Base-by-base conservation (phyloP, 2,329 filamentous ascomycete species). In the Aulographum hederae region DNA sequence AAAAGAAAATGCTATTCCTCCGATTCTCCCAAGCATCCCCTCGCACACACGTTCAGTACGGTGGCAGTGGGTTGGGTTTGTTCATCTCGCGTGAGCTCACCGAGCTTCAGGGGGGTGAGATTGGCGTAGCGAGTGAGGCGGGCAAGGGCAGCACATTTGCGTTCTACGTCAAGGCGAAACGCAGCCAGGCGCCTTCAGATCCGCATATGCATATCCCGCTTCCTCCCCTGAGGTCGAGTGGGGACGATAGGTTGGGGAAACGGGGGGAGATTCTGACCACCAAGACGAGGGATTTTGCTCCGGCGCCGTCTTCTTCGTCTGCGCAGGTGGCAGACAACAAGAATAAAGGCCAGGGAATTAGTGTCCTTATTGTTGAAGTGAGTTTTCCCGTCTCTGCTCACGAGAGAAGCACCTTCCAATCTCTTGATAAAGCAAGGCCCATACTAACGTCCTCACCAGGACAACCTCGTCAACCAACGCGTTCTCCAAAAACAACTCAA, bases 1-100 rank as follows among this genome's bases (percentile, higher is more conserved):
- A 84, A 45, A 79, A 75, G 54, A 73, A 75, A 31, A 63, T 72
- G 28, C 61, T 89, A 0, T 89, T 86, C 51, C 69, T 81, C 41
- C 68, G 78, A 15, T 89, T 89, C 48, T 73, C 75, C 5, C 80
- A 86, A 51, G 77, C 78, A 1, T 80, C 70, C 15, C 74, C 77
- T 2, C 69, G 70, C 31, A 84, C 78, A 0, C 78, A 82, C 40
- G 71, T 81, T 12, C 71, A 80, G 41, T 84, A 86, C 40, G 80
- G 79, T 15, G 80, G 80, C 1, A 79, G 73, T 0, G 80, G 80
- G 0, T 61, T 89, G 1, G 80, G 80, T 0, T 58, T 86, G 0
- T 86, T 84, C 49, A 85, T 86, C 39, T 79, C 73, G 23, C 66
- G 78, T 16, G 69, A 79, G 33, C 61, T 89, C n/a, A 80, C 78